Evolutionary conservation across 2,329 filamentous ascomycete genomes (phyloP).

Genomic region (Monilinia laxa): DNA sequence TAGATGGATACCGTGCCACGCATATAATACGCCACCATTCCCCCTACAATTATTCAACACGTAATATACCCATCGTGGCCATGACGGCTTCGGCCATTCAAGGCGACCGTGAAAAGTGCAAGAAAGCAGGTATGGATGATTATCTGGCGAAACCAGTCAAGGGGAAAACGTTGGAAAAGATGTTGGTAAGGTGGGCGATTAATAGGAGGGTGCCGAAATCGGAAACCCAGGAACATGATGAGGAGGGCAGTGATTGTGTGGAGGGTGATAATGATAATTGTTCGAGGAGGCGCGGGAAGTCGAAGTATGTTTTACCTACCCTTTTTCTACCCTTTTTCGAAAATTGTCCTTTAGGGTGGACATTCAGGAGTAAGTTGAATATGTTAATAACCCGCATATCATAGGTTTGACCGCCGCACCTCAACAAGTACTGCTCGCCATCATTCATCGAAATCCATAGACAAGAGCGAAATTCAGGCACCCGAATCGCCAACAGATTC

Average conservation of each 20-base stretch:
- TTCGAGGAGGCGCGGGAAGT: constrained; percentile 4
- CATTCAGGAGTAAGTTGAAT: not conserved
- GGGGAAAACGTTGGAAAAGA: constrained; percentile 64
- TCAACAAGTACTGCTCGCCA: constrained; percentile 16
- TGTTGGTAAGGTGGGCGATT: constrained; percentile 68
- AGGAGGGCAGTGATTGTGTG: constrained; percentile 33
- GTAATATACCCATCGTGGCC: constrained; percentile 71
- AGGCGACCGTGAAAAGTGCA: constrained; percentile 73
- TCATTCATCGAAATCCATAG: not conserved
- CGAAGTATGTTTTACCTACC: not conserved
- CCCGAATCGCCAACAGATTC: not conserved
- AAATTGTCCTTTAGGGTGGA: not conserved
- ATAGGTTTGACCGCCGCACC: constrained; percentile 6
- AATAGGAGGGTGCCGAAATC: constrained; percentile 42
- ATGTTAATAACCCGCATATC: not conserved
- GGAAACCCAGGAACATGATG: constrained; percentile 18
- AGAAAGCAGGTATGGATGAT: constrained; percentile 73
- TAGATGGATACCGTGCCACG: constrained; percentile 76
- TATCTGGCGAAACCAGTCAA: constrained; percentile 71
- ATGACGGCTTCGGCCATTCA: constrained; percentile 80
- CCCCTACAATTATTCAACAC: constrained; percentile 60
- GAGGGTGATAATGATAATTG: constrained; percentile 29
- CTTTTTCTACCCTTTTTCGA: not conserved
- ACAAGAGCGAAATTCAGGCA: not conserved
- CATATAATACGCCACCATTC: constrained; percentile 68